These are phyloP conservation scores for Cercospora janseana DNA, from an alignment of 2,329 filamentous ascomycete genomes.

Conservation along the genomic window DNA sequence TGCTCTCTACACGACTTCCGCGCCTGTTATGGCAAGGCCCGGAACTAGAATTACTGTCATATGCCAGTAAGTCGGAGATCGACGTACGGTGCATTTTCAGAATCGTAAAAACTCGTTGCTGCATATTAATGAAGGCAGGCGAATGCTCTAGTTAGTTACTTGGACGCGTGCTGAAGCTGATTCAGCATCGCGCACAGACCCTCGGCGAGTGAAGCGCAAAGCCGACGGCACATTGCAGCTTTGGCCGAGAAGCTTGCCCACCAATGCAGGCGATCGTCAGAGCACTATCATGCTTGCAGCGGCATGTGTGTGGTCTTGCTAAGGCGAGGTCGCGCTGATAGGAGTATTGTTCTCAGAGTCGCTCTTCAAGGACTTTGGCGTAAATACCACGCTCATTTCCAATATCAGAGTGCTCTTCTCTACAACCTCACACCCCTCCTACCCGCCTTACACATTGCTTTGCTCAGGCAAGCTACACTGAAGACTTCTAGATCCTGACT, in stretches of 20 bases:
- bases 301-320: neutral
- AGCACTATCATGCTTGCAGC: slow-evolving; percentile 2
- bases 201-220: slow-evolving; percentile 8
- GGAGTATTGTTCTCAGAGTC: too few relatives aligned
- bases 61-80: too few relatives aligned
- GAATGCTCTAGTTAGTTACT: neutral
- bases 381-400: neutral
- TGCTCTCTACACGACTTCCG: too few relatives aligned
- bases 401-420: neutral
- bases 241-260: slow-evolving; percentile 9
- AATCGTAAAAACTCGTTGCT: too few relatives aligned
- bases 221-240: slow-evolving; percentile 5
- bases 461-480: neutral
- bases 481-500: neutral
- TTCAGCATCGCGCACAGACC: neutral
- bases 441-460: neutral
- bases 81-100: too few relatives aligned
- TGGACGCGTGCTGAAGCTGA: neutral
- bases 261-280: slow-evolving; percentile 7
- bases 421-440: neutral
- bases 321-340: neutral
- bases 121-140: too few relatives aligned
- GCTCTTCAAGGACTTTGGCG: neutral
- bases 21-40: too few relatives aligned
- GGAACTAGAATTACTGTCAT: too few relatives aligned